These are phyloP conservation scores for Fusarium nematophilum DNA, from an alignment of 2,329 filamentous ascomycete species.

Conservation along the genomic window DNA sequence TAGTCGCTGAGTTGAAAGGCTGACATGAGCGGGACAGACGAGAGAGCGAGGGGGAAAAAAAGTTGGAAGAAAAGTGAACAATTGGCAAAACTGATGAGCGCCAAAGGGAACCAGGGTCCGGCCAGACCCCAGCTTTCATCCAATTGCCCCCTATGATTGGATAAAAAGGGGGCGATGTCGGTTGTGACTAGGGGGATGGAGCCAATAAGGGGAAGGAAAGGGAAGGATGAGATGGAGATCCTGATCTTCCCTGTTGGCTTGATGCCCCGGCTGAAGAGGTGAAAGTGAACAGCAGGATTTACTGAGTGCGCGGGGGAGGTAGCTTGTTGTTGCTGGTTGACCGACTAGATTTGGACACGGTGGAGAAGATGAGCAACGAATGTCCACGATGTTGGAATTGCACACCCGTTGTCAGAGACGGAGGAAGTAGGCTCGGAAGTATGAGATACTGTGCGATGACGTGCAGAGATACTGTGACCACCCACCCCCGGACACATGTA, in stretches of 20 bases:
- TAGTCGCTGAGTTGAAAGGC: no score
- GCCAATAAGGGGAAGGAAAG: conserved; percentile 16
- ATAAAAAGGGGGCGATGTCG: background rate
- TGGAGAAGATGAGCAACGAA: background rate
- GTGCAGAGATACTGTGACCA: no score
- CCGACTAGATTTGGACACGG: no score
- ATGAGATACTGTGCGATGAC: no score
- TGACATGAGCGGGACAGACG: background rate
- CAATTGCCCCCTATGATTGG: conserved; percentile 29
- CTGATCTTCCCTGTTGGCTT: conserved; percentile 4
- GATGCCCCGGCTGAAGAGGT: conserved; percentile 10
- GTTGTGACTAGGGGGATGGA: background rate
- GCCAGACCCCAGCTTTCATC: background rate
- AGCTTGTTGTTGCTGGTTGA: no score
- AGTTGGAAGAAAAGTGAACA: conserved; percentile 17
- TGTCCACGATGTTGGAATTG: background rate
- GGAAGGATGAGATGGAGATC: conserved; percentile 25
- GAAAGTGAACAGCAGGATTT: background rate
- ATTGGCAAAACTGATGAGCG: conserved; percentile 20
- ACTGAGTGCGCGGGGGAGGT: no score
- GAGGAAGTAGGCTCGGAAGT: no score
- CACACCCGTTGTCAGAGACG: no score
- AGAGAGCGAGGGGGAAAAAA: conserved; percentile 6
- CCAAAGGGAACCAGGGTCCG: conserved; percentile 9
- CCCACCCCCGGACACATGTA: background rate